These are phyloP conservation scores for Suhomyces xylopsoci DNA, from an alignment of 805 yeast genomes.

Conservation along the genomic window DNA sequence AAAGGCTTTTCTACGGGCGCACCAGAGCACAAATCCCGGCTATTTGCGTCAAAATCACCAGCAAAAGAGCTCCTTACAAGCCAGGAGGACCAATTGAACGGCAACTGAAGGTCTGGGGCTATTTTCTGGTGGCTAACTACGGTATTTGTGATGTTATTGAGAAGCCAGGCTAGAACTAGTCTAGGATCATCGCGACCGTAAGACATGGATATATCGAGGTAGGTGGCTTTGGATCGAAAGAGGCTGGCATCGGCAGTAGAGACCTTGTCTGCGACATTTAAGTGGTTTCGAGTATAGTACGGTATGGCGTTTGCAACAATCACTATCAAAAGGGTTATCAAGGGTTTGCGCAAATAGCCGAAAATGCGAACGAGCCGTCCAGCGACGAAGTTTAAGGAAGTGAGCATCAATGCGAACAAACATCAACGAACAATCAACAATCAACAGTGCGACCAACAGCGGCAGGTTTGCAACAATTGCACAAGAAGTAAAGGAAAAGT, in stretches of 20 bases:
- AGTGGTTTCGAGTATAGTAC: neutral
- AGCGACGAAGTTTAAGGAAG: neutral
- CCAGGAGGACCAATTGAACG: slow-evolving; percentile 34
- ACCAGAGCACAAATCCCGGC: neutral
- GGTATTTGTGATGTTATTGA: slow-evolving; percentile 4
- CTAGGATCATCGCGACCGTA: slow-evolving; percentile 24
- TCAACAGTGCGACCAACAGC: neutral
- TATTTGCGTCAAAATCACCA: neutral
- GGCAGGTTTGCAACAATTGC: neutral
- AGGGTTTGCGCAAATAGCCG: neutral
- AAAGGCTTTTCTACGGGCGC: neutral
- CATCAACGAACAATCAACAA: neutral
- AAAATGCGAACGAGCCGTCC: neutral
- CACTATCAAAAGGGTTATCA: neutral
- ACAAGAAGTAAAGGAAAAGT: neutral
- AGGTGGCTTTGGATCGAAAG: neutral
- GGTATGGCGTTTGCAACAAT: slow-evolving; percentile 1
- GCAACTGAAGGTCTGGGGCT: slow-evolving; percentile 20
- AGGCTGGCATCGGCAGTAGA: slow-evolving; percentile 1
- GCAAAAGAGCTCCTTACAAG: neutral
- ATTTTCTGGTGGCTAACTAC: slow-evolving; percentile 10
- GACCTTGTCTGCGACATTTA: neutral
- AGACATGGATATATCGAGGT: neutral
- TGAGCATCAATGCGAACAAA: neutral
- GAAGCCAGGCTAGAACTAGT: slow-evolving; percentile 26